Percentiles rank a stretch among this genome's conserved stretches.
phyloP scores from a whole-genome alignment of 2,329 filamentous ascomycete genomes.

The Trichoderma brevicompactum region DNA sequence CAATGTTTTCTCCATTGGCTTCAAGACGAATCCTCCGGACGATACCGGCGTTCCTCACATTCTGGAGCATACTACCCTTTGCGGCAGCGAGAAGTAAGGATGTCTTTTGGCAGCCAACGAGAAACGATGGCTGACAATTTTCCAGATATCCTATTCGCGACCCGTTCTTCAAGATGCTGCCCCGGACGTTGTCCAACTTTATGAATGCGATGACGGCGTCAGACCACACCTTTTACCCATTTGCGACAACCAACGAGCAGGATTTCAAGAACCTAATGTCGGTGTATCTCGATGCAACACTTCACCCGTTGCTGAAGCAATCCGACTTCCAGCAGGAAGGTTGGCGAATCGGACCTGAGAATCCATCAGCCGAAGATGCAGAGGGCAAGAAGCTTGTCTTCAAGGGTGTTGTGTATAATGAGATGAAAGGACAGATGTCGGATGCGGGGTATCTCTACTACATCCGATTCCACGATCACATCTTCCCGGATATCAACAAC shows the following conservation, averaged over 20 bases:
- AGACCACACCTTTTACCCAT: conserved; percentile 96
- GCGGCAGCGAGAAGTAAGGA: conserved; percentile 84
- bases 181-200: conserved; percentile 96
- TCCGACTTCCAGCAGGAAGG: conserved; percentile 96
- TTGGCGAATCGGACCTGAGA: conserved; percentile 93
- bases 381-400: conserved; percentile 78
- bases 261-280: conserved; percentile 96
- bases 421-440: conserved; percentile 99
- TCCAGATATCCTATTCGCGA: conserved; percentile 93
- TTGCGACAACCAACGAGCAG: conserved; percentile 93
- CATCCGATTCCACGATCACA: conserved; percentile 90
- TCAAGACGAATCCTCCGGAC: conserved; percentile 98
- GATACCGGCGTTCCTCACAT: conserved; percentile 97
- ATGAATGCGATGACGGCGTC: conserved; percentile 99
- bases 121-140: conserved; percentile 37
- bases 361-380: conserved; percentile 64
- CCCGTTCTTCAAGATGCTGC: conserved; percentile 99
- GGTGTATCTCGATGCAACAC: conserved; percentile 92
- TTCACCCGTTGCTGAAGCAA: conserved; percentile 85
- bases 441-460: conserved; percentile 96
- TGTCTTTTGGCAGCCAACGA: conserved; percentile 5
- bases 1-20: conserved; percentile 99
- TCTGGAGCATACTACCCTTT: conserved; percentile 94
- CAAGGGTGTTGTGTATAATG: conserved; percentile 98
- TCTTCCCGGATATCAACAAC: conserved; percentile 94